These are phyloP conservation scores for Henckelia pumila DNA, from an alignment of 257 asterid species.

Conservation along the genomic window DNA sequence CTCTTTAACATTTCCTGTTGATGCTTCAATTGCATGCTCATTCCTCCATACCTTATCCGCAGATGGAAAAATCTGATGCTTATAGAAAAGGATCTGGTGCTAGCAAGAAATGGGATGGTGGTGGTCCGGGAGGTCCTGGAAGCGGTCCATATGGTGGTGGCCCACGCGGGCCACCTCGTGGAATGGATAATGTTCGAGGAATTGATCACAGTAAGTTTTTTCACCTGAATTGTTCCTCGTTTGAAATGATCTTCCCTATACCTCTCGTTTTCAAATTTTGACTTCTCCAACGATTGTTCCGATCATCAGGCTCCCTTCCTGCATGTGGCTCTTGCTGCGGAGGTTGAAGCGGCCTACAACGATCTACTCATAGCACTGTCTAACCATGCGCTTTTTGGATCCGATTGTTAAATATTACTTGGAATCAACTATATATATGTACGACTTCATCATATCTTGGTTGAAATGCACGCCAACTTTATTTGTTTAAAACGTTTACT, in stretches of 20 bases:
- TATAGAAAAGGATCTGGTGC: constrained; percentile 74
- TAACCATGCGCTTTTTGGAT: not conserved
- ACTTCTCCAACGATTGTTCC: constrained; percentile 4
- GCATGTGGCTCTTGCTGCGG: constrained; percentile 99
- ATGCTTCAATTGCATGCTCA: constrained; percentile 11
- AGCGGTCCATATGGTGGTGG: constrained; percentile 89
- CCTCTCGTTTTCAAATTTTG: not conserved
- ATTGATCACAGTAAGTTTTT: constrained; percentile 84
- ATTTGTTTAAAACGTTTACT: not conserved
- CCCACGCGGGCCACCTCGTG: constrained; percentile 91
- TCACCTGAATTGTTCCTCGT: not conserved
- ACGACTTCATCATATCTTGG: not conserved
- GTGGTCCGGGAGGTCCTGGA: constrained; percentile 95
- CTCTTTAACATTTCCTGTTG: not conserved
- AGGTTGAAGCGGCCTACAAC: constrained; percentile 19
- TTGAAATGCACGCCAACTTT: not conserved
- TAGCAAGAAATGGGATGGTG: constrained; percentile 96
- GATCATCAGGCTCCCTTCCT: constrained; percentile 69
- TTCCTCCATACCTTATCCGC: constrained; percentile 15
- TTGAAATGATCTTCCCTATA: not conserved
- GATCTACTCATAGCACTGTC: not conserved
- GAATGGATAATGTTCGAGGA: constrained; percentile 80
- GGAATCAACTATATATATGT: not conserved
- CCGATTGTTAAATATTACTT: constrained; percentile 21
- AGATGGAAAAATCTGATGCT: constrained; percentile 95